Evolutionary conservation across 306 rosid genomes (phyloP), one percentile per base, ranked within the genome.

Genomic region (Cotoneaster glaucophyllus): DNA sequence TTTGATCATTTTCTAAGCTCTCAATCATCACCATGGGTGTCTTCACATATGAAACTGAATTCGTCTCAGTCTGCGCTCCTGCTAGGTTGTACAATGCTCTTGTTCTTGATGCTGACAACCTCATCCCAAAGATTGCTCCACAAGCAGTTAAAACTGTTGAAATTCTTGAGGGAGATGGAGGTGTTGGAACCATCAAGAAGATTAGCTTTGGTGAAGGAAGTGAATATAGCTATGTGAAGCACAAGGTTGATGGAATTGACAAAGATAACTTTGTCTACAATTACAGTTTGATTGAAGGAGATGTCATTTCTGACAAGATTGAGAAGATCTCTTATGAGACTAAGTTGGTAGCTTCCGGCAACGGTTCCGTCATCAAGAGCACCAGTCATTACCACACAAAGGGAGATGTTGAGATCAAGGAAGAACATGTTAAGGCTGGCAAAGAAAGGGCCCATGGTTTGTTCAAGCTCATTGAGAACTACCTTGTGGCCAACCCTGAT

Each of bases 1-100:
- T 4, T 59, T 8, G 11, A 58, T 37, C 67, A 58, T 13, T 58
- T 73, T 39, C 37, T 28, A 41, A 67, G 50, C 56, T 61, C 28
- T 5, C 3, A 22, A 41, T 18, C 12, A 21, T 15, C 58, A 70
- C 29, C 64, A 84, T 87, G 90, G 89, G 89, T 61, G 76, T 83
- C 15, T 43, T 43, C 48, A 43, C 48, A 11, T 43, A 43, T 43
- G 48, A 43, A 11, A 11, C 48, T 43, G 15, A 43, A 43, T 43
- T 11, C 4, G 15, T 1, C 56, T 39, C 54, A 15, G 4, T 54
- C 8, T 11, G 4, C 4, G 24, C 82, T 87, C 54, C 41, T 9
- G 7, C 82, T 19, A 85, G 79, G 82, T 79, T 85, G 21, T 87
- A 77, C 91, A 87, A 86, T 82, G 87, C 90, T 37, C 63, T 90